These are phyloP conservation scores for Kazachstania taianensis DNA, from an alignment of 805 yeast genomes.

Conservation along the genomic window DNA sequence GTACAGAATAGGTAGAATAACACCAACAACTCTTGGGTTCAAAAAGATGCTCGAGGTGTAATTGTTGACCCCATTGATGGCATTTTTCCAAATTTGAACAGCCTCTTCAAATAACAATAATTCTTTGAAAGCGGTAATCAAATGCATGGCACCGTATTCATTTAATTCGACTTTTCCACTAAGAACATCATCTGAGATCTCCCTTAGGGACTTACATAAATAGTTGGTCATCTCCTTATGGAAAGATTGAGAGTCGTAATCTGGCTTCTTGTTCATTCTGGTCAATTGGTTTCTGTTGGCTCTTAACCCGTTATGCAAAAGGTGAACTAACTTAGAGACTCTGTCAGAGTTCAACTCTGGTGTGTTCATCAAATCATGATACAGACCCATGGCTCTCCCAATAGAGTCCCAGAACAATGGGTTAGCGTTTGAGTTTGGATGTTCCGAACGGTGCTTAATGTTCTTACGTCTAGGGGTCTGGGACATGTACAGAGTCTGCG, in stretches of 20 bases:
- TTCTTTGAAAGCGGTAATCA: slow-evolving; percentile 51
- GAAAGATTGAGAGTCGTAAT: slow-evolving; percentile 49
- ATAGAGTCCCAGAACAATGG: slow-evolving; percentile 45
- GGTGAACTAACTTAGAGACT: slow-evolving; percentile 40
- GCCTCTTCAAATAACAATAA: slow-evolving; percentile 53
- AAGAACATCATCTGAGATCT: slow-evolving; percentile 41
- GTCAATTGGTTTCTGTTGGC: slow-evolving; percentile 46
- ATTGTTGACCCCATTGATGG: slow-evolving; percentile 17
- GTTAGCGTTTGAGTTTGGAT: slow-evolving; percentile 35
- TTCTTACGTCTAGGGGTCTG: slow-evolving; percentile 28
- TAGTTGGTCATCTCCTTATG: slow-evolving; percentile 42
- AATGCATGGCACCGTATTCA: slow-evolving; percentile 47
- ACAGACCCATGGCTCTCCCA: slow-evolving; percentile 40
- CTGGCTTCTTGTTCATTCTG: slow-evolving; percentile 48
- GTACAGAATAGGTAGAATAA: slow-evolving; percentile 55
- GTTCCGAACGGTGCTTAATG: slow-evolving; percentile 22
- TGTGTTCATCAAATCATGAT: slow-evolving; percentile 36
- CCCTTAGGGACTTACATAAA: slow-evolving; percentile 41
- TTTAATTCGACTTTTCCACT: slow-evolving; percentile 36
- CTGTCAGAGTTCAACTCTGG: slow-evolving; percentile 40
- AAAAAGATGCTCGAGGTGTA: slow-evolving; percentile 36
- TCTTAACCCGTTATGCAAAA: slow-evolving; percentile 46
- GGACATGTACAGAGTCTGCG: slow-evolving; percentile 29
- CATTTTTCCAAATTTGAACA: slow-evolving; percentile 58
- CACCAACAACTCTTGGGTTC: slow-evolving; percentile 57